phyloP scores from a whole-genome alignment of 305 asterid genomes.

The Rubia balearica region DNA sequence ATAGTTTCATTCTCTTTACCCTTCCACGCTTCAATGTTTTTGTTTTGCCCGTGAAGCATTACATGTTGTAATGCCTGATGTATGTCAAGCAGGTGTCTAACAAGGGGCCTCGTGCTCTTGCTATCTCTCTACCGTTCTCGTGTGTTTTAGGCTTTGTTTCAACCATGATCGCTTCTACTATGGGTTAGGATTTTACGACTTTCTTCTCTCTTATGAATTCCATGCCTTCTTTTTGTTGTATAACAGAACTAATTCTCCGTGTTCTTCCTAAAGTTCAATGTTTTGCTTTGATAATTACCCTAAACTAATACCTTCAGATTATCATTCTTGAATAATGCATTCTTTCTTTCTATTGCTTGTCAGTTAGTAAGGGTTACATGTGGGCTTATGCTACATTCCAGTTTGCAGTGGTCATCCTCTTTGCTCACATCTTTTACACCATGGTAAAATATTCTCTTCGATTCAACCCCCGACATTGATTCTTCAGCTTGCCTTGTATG shows the following conservation, averaged over 20 bases:
- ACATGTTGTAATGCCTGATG: neutral
- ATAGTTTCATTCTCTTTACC: neutral
- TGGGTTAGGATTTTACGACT: constrained; percentile 50
- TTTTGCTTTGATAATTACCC: neutral
- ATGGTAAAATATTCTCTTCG: constrained; percentile 44
- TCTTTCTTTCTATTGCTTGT: constrained; percentile 22
- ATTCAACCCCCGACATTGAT: neutral
- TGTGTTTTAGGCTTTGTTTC: constrained; percentile 85
- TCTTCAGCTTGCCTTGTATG: neutral
- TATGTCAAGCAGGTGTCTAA: constrained; percentile 53
- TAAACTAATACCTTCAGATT: neutral
- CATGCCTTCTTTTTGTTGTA: no score
- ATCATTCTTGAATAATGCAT: neutral
- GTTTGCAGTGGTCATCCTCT: constrained; percentile 84
- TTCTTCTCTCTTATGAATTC: neutral
- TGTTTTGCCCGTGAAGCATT: neutral
- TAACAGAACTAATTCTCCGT: neutral
- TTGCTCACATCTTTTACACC: constrained; percentile 81
- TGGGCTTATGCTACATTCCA: constrained; percentile 98
- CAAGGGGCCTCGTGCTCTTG: constrained; percentile 87
- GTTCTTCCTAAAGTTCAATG: neutral
- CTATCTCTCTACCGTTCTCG: constrained; percentile 84
- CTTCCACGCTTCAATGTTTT: neutral
- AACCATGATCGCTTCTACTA: constrained; percentile 86
- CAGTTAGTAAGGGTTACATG: constrained; percentile 90